phyloP scores from a whole-genome alignment of 768 basidiomycete genomes.

The Cytidiella melzeri region DNA sequence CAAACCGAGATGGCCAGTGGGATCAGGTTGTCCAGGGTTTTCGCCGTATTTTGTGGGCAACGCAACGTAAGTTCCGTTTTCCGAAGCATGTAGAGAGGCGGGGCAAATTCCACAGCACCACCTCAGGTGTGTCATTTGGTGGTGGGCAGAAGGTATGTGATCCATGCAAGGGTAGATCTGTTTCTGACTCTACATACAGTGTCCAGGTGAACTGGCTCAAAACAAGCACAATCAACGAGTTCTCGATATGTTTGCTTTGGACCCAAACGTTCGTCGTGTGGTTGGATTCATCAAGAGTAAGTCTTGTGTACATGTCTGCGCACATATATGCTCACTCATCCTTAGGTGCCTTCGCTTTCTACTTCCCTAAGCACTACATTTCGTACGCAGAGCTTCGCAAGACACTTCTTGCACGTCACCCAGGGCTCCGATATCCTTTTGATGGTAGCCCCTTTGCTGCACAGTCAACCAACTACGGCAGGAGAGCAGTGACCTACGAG shows the following conservation, averaged over 20 bases:
- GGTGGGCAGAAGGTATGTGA: not conserved
- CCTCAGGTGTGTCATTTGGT: not conserved
- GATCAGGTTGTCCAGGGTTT: too few species aligned
- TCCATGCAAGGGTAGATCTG: not conserved
- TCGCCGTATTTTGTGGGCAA: too few species aligned
- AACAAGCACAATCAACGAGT: not conserved
- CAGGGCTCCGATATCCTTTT: not conserved
- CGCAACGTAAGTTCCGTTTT: too few species aligned
- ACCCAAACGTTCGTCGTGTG: not conserved
- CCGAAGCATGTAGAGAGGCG: too few species aligned
- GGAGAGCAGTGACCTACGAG: not conserved
- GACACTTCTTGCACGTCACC: not conserved
- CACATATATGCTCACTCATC: not conserved
- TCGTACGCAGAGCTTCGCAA: not conserved
- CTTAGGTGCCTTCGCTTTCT: not conserved
- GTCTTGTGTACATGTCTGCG: not conserved
- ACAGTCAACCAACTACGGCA: slow-evolving; percentile 4
- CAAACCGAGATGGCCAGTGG: too few species aligned
- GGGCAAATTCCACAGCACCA: too few species aligned
- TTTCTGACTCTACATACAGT: too few species aligned
- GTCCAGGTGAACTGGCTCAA: too few species aligned
- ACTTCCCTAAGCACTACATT: slow-evolving; percentile 1
- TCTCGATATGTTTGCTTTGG: not conserved
- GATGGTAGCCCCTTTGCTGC: slow-evolving; percentile 2
- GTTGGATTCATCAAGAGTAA: not conserved